Percentiles rank a stretch among this genome's conserved stretches.
Conservation (phyloP, 352 stramenopile genomes). For the Globisporangium barbulae region DNA sequence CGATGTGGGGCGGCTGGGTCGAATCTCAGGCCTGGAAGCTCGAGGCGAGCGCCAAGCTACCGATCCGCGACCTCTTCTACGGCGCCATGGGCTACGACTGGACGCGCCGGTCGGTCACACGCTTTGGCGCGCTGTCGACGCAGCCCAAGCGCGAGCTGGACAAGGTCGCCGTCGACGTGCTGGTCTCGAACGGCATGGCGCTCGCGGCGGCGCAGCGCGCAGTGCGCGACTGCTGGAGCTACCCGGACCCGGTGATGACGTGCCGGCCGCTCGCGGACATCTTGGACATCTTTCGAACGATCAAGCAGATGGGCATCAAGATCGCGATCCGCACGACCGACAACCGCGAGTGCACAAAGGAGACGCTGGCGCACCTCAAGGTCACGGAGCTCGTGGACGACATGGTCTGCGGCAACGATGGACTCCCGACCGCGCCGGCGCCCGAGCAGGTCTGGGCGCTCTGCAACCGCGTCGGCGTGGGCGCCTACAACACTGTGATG, state of each 20-base stretch:
- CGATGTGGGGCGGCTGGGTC: slow-evolving; percentile 45
- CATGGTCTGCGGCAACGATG: slow-evolving; percentile 51
- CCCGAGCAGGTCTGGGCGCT: slow-evolving; percentile 40
- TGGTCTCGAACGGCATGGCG: slow-evolving; percentile 24
- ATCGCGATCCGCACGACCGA: slow-evolving; percentile 66
- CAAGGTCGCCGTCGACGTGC: slow-evolving; percentile 25
- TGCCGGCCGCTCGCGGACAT: slow-evolving; percentile 29
- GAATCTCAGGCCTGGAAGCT: slow-evolving; percentile 34
- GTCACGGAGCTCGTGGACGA: slow-evolving; percentile 34
- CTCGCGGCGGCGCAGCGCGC: slow-evolving; percentile 11
- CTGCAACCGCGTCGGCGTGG: slow-evolving; percentile 34
- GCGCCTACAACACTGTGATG: slow-evolving; percentile 41
- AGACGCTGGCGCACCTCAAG: slow-evolving; percentile 29
- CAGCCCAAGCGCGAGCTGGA: slow-evolving; percentile 30
- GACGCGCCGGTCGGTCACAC: slow-evolving; percentile 19
- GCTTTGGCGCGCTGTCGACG: slow-evolving; percentile 30
- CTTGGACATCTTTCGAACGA: slow-evolving; percentile 61
- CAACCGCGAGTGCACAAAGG: slow-evolving; percentile 29
- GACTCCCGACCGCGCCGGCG: slow-evolving; percentile 26
- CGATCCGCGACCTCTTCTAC: slow-evolving; percentile 29
- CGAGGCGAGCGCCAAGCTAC: slow-evolving; percentile 25
- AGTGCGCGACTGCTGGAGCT: slow-evolving; percentile 25
- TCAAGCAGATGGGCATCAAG: slow-evolving; percentile 86
- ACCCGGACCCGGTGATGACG: slow-evolving; percentile 27
- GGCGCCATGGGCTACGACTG: slow-evolving; percentile 37